phyloP scores from a whole-genome alignment of 1,139 yeast genomes.

The Blastobotrys serpentis region DNA sequence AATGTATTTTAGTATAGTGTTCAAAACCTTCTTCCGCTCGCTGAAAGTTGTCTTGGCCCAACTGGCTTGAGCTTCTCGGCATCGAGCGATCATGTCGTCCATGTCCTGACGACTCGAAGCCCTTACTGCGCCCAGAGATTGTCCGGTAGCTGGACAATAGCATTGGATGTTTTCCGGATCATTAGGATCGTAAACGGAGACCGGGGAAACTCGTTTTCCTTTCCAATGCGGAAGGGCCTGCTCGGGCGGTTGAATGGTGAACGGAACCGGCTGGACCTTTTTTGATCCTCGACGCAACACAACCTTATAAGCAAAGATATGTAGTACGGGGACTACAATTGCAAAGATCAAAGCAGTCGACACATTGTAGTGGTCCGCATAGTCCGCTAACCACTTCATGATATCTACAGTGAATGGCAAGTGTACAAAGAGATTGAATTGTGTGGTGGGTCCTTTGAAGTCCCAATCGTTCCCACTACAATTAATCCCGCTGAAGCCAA shows the following conservation, averaged over 20 bases:
- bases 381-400: slow-evolving; percentile 6
- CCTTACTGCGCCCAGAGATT: slow-evolving; percentile 68
- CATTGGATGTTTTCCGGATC: slow-evolving; percentile 73
- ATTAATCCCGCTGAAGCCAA: too few relatives aligned
- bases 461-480: too few relatives aligned
- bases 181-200: slow-evolving; percentile 50
- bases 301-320: background rate
- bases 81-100: slow-evolving; percentile 57
- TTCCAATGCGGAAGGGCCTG: slow-evolving; percentile 93
- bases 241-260: slow-evolving; percentile 52
- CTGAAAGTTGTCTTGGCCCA: slow-evolving; percentile 64
- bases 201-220: slow-evolving; percentile 71
- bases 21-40: slow-evolving; percentile 65
- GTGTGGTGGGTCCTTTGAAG: too few relatives aligned
- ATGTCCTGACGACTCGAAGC: slow-evolving; percentile 67
- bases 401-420: background rate
- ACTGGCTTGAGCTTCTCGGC: slow-evolving; percentile 52
- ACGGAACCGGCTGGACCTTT: slow-evolving; percentile 13
- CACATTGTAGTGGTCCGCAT: slow-evolving; percentile 1
- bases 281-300: slow-evolving; percentile 8
- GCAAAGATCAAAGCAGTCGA: background rate
- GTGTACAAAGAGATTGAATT: background rate
- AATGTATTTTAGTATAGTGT: slow-evolving; percentile 69
- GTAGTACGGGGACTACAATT: slow-evolving; percentile 4
- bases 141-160: slow-evolving; percentile 96